phyloP scores from a whole-genome alignment of 2,329 filamentous ascomycete genomes.

The Berkeleyomyces rouxiae region DNA sequence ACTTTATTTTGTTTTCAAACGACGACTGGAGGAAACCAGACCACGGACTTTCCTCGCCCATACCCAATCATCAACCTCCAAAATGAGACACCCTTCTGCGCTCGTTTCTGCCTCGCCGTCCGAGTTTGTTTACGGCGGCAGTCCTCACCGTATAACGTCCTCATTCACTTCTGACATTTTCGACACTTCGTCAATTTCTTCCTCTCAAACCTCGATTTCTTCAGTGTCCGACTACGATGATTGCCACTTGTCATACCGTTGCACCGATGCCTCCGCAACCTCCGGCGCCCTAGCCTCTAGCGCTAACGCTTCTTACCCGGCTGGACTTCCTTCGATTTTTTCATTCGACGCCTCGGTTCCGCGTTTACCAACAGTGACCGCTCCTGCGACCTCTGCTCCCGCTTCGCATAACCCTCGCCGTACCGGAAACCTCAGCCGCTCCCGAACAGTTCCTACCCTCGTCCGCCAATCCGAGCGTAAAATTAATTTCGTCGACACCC shows the following conservation, averaged over 20 bases:
- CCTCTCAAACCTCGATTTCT: constrained; percentile 58
- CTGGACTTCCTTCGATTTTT: constrained; percentile 19
- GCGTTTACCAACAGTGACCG: constrained; percentile 13
- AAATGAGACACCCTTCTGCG: constrained; percentile 35
- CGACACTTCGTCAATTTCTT: constrained; percentile 29
- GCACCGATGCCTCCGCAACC: not conserved
- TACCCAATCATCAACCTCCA: constrained; percentile 22
- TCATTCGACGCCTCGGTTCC: constrained; percentile 46
- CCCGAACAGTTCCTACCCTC: constrained; percentile 39
- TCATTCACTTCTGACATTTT: constrained; percentile 5
- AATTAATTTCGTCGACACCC: constrained; percentile 86
- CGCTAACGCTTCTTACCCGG: not conserved
- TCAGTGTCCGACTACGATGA: constrained; percentile 55
- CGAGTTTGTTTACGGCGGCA: constrained; percentile 24
- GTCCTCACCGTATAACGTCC: constrained; percentile 2
- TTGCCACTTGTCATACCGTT: constrained; percentile 44
- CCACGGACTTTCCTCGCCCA: constrained; percentile 21
- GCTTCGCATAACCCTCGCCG: constrained; percentile 36
- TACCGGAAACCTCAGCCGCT: constrained; percentile 42
- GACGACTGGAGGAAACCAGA: constrained; percentile 35
- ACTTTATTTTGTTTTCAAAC: constrained; percentile 19
- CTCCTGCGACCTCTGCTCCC: constrained; percentile 38
- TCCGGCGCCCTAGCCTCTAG: not conserved
- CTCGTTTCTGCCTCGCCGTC: constrained; percentile 31
- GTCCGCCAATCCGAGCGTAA: constrained; percentile 83